A percentile compares a stretch with the other conserved stretches of the same genome.
These are phyloP conservation scores for Kurtzmaniella quercitrusa DNA, from an alignment of 1,139 yeast species.

Conservation along the genomic window DNA sequence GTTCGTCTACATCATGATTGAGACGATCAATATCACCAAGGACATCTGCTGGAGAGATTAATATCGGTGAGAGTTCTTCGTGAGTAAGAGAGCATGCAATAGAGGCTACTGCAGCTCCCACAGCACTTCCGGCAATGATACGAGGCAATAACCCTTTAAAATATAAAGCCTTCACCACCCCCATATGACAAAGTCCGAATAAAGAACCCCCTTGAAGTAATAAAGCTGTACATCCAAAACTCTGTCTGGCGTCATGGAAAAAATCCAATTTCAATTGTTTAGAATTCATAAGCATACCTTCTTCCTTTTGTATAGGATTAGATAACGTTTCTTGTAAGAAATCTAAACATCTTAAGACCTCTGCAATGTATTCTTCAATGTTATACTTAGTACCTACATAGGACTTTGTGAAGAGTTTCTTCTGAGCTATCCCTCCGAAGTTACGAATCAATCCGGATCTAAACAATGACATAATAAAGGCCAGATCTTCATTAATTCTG, in stretches of 20 bases:
- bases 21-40: conserved; percentile 46
- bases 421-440: conserved; percentile 86
- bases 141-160: conserved; percentile 73
- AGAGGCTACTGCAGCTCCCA: conserved; percentile 91
- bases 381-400: conserved; percentile 83
- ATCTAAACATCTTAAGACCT: conserved; percentile 67
- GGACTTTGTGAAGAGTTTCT: conserved; percentile 72
- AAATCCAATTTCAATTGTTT: conserved; percentile 71
- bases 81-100: conserved; percentile 68
- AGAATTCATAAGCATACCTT: conserved; percentile 40
- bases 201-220: conserved; percentile 91
- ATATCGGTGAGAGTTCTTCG: conserved; percentile 49
- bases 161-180: conserved; percentile 80
- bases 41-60: conserved; percentile 43
- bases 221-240: conserved; percentile 86
- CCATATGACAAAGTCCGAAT: conserved; percentile 89
- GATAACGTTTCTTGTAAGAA: conserved; percentile 41
- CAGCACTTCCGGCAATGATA: conserved; percentile 89
- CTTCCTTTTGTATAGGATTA: conserved; percentile 11
- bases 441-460: conserved; percentile 83
- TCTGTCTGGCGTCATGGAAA: conserved; percentile 86
- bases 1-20: conserved; percentile 57
- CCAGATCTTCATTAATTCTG: conserved; percentile 53
- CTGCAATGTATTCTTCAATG: conserved; percentile 82
- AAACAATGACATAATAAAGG: conserved; percentile 60